phyloP scores from a whole-genome alignment of 2,329 filamentous ascomycete species.

The Pseudocercospora macadamiae region DNA sequence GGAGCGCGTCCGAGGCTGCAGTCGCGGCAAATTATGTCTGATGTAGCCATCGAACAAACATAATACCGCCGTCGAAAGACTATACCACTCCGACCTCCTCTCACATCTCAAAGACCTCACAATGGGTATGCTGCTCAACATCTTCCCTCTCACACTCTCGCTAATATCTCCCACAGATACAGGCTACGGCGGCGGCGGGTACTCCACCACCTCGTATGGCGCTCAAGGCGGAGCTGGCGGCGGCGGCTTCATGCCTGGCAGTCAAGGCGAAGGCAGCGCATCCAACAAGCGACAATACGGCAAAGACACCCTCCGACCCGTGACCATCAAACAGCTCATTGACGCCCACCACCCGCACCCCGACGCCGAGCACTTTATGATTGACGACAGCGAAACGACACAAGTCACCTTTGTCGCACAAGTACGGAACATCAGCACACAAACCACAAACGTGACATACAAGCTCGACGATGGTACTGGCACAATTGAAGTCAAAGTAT shows the following conservation, averaged over 20 bases:
- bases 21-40: background rate
- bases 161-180: slow-evolving; percentile 13
- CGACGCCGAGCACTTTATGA: slow-evolving; percentile 72
- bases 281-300: slow-evolving; percentile 59
- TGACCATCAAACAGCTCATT: slow-evolving; percentile 93
- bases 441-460: slow-evolving; percentile 90
- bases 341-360: slow-evolving; percentile 78
- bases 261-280: slow-evolving; percentile 46
- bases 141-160: background rate
- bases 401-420: slow-evolving; percentile 84
- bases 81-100: background rate
- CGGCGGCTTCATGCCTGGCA: slow-evolving; percentile 61
- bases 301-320: slow-evolving; percentile 86
- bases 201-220: slow-evolving; percentile 60
- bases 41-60: background rate
- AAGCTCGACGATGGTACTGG: slow-evolving; percentile 88
- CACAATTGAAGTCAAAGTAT: slow-evolving; percentile 86
- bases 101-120: background rate
- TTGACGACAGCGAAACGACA: slow-evolving; percentile 75
- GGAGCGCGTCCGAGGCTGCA: no score
- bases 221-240: slow-evolving; percentile 58
- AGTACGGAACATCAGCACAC: slow-evolving; percentile 81
- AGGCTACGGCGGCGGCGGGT: slow-evolving; percentile 43
- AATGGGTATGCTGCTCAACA: slow-evolving; percentile 18
- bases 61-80: background rate